These are phyloP conservation scores for Porodaedalea pini DNA, from an alignment of 1,284 basidiomycete genomes.

Conservation along the genomic window DNA sequence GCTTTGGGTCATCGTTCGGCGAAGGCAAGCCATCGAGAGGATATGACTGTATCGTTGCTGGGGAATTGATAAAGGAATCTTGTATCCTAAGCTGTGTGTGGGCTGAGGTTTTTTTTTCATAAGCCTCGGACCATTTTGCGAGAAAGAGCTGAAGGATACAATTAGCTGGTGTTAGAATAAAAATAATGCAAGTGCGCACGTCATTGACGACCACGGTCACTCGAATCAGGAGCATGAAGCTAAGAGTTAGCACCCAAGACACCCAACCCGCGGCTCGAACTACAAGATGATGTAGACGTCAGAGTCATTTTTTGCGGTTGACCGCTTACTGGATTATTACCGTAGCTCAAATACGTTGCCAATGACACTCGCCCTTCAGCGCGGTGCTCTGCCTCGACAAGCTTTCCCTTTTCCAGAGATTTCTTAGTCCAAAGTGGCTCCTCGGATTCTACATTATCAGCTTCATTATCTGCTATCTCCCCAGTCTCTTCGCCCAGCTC, in stretches of 20 bases:
- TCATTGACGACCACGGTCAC: constrained; percentile 56
- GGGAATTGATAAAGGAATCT: constrained; percentile 31
- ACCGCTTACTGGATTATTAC: not conserved
- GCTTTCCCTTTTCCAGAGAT: constrained; percentile 40
- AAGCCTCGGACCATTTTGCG: constrained; percentile 64
- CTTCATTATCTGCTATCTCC: constrained; percentile 37
- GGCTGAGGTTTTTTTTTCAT: constrained; percentile 33
- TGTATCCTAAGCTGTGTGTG: not conserved
- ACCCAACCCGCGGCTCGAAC: constrained; percentile 56
- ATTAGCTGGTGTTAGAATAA: not conserved
- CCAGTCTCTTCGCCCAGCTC: constrained; percentile 22
- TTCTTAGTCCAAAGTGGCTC: constrained; percentile 13
- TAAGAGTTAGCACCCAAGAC: constrained; percentile 52
- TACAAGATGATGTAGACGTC: constrained; percentile 45
- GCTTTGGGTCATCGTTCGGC: constrained; percentile 53
- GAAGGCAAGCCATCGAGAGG: constrained; percentile 44
- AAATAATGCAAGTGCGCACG: constrained; percentile 33
- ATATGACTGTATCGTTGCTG: constrained; percentile 30
- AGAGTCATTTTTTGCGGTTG: not conserved
- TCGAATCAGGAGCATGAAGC: constrained; percentile 53
- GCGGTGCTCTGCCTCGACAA: constrained; percentile 59
- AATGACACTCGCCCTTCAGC: constrained; percentile 62
- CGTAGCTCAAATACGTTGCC: constrained; percentile 40
- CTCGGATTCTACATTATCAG: constrained; percentile 29
- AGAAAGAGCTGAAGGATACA: constrained; percentile 48